phyloP scores from a whole-genome alignment of 768 basidiomycete genomes.

The Leccinum boreale region DNA sequence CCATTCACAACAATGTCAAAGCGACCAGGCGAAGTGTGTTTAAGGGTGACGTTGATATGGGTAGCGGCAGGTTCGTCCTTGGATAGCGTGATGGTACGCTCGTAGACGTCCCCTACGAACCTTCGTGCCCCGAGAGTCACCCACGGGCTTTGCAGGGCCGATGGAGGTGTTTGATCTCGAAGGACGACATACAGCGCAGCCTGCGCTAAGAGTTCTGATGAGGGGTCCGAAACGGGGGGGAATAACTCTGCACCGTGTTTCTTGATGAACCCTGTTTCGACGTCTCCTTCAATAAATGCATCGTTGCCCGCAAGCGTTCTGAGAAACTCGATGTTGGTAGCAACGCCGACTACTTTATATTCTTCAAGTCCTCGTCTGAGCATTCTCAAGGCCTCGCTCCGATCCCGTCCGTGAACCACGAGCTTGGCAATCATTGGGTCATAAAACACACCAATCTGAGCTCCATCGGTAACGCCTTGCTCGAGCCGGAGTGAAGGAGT shows the following conservation, averaged over 20 bases:
- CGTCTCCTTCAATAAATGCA: slow-evolving; percentile 72
- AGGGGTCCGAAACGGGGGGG: slow-evolving; percentile 56
- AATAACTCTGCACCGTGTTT: slow-evolving; percentile 85
- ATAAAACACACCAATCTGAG: slow-evolving; percentile 84
- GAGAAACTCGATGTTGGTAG: slow-evolving; percentile 90
- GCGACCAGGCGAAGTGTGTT: slow-evolving; percentile 39
- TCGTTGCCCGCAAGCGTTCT: slow-evolving; percentile 70
- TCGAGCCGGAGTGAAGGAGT: slow-evolving; percentile 76
- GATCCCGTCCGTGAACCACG: slow-evolving; percentile 81
- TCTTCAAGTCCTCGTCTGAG: slow-evolving; percentile 79
- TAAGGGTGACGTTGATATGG: slow-evolving; percentile 38
- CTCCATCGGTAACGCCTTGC: slow-evolving; percentile 79
- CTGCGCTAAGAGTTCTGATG: slow-evolving; percentile 66
- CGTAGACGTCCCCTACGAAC: slow-evolving; percentile 72
- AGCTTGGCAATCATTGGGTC: slow-evolving; percentile 93
- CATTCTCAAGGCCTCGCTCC: slow-evolving; percentile 79
- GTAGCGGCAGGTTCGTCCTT: slow-evolving; percentile 45
- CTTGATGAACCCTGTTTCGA: slow-evolving; percentile 94
- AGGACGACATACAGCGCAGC: slow-evolving; percentile 75
- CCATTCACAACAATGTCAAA: slow-evolving; percentile 53
- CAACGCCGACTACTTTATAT: slow-evolving; percentile 87
- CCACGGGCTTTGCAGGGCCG: slow-evolving; percentile 56
- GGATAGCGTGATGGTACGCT: slow-evolving; percentile 60
- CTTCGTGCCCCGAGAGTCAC: slow-evolving; percentile 65
- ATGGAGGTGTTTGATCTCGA: slow-evolving; percentile 47